Evolutionary conservation across 176 grass and related monocot species (phyloP).

Genomic region (Zoysia japonica): DNA sequence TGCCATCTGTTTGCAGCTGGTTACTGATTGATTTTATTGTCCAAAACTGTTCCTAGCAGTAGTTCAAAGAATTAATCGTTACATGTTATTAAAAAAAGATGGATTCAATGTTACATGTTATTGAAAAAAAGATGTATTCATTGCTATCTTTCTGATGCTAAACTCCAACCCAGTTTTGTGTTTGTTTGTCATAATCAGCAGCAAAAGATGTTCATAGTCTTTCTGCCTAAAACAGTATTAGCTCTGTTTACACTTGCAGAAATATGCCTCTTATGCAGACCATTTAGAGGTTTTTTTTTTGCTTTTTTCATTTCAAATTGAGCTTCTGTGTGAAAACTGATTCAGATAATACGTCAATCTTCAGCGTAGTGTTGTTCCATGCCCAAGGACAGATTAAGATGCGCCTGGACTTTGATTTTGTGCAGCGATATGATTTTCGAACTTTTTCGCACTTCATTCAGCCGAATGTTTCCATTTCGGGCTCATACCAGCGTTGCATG

Average conservation of each 20-base stretch:
- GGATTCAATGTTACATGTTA: no score
- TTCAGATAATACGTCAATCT: no score
- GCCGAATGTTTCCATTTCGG: neutral
- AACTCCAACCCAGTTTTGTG: neutral
- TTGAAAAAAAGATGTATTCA: no score
- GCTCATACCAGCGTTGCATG: neutral
- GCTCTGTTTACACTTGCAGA: neutral
- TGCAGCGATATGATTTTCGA: neutral
- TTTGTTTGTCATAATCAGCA: neutral
- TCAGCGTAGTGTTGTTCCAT: neutral
- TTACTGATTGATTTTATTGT: slow-evolving; percentile 5
- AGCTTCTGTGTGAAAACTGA: neutral
- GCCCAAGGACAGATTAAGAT: neutral
- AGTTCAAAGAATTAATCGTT: neutral
- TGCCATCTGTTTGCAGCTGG: neutral
- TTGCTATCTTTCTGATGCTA: slow-evolving; percentile 2
- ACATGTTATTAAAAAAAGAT: no score
- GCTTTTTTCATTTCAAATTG: neutral
- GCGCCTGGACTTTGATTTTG: neutral
- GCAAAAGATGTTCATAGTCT: neutral
- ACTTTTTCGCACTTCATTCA: neutral
- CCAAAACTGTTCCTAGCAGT: neutral
- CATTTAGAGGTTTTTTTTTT: no score
- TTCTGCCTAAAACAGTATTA: neutral
- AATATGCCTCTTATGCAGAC: neutral